phyloP scores from a whole-genome alignment of 345 rosid genomes.

The Bruguiera parviflora region DNA sequence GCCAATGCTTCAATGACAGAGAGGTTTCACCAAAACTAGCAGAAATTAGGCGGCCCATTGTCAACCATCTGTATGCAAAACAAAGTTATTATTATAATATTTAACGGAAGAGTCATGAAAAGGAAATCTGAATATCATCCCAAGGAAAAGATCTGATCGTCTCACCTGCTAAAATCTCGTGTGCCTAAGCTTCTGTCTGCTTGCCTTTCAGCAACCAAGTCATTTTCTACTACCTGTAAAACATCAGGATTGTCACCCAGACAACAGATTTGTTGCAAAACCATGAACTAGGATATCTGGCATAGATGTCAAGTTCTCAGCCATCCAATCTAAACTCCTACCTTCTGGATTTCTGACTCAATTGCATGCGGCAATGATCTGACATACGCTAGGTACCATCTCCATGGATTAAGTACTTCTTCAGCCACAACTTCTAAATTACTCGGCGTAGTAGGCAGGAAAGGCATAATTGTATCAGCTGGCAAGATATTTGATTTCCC shows the following conservation, averaged over 20 bases:
- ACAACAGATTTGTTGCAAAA: too few relatives aligned
- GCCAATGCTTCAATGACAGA: constrained; percentile 75
- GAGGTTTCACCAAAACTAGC: constrained; percentile 66
- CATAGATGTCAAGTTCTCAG: not conserved
- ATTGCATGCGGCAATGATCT: constrained; percentile 68
- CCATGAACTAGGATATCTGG: too few relatives aligned
- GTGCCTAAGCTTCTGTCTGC: constrained; percentile 67
- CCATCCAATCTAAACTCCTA: constrained; percentile 19
- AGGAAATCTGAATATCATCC: not conserved
- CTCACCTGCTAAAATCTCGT: constrained; percentile 80
- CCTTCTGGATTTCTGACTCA: constrained; percentile 74
- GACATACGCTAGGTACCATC: constrained; percentile 79
- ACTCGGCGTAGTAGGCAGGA: constrained; percentile 57
- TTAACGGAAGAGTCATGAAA: not conserved
- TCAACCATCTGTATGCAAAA: constrained; percentile 53
- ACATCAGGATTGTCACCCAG: not conserved
- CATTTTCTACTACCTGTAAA: constrained; percentile 68
- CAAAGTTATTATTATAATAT: not conserved
- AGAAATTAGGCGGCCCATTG: constrained; percentile 81
- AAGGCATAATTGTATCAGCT: constrained; percentile 70
- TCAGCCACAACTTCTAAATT: constrained; percentile 35
- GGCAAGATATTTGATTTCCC: constrained; percentile 90
- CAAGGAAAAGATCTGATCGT: not conserved
- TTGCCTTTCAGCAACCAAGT: constrained; percentile 80
- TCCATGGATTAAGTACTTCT: constrained; percentile 66